Conservation (phyloP, 2,329 filamentous ascomycete species). For the Alternaria sp. region DNA sequence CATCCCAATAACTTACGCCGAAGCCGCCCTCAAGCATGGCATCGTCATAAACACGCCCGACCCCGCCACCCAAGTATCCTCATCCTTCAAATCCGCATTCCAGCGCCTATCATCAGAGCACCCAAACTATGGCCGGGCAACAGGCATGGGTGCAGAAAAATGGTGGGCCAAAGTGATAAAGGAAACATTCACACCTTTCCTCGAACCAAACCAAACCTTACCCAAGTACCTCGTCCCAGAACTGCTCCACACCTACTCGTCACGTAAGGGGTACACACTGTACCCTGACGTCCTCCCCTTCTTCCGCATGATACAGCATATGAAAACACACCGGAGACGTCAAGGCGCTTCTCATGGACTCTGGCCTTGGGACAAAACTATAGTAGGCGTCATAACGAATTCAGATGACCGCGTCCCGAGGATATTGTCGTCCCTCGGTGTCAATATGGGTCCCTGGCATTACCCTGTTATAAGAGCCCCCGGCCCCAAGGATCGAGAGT, state of each 20-base stretch:
- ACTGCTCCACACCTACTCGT: slow-evolving; percentile 62
- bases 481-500: slow-evolving; percentile 24
- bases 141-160: slow-evolving; percentile 57
- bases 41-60: slow-evolving; percentile 51
- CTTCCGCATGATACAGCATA: slow-evolving; percentile 50
- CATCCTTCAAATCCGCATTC: slow-evolving; percentile 53
- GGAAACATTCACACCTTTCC: slow-evolving; percentile 51
- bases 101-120: slow-evolving; percentile 53
- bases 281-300: slow-evolving; percentile 56
- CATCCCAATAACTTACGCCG: slow-evolving; percentile 62
- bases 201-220: slow-evolving; percentile 42
- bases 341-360: not conserved
- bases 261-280: slow-evolving; percentile 60
- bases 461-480: not conserved
- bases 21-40: slow-evolving; percentile 60
- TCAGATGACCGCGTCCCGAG: slow-evolving; percentile 66
- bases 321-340: not conserved
- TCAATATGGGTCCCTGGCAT: slow-evolving; percentile 51
- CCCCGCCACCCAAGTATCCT: slow-evolving; percentile 32
- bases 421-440: slow-evolving; percentile 61
- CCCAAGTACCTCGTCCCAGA: slow-evolving; percentile 56
- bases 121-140: slow-evolving; percentile 66
- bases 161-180: slow-evolving; percentile 70
- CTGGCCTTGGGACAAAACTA: slow-evolving; percentile 50
- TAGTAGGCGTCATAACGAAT: slow-evolving; percentile 67